Base-by-base conservation (phyloP, 768 basidiomycete genomes). In the Tremella yokohamensis region DNA sequence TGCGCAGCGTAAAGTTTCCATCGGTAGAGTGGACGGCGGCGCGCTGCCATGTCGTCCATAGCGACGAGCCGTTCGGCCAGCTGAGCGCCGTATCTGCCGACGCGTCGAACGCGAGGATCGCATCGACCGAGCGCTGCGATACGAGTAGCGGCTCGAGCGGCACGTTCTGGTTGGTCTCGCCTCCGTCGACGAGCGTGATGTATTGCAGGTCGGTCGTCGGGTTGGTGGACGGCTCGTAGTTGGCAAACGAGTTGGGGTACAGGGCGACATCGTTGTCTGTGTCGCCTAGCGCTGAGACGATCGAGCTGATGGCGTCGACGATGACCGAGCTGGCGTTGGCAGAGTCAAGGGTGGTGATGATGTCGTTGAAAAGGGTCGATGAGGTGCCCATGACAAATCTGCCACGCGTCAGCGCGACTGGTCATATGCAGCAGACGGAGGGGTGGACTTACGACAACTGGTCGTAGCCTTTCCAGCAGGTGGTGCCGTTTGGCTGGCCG, bases 391-490 rank as follows among this genome's bases (percentile, higher is more conserved):
- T 85, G 34, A 90, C 71, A 70, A 88, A 90, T 0, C 69, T 72
- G 44, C 13, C 38, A 4, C 26, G 20, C 38, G 40, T 37, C 50
- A 18, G 44, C 8, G 20, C 45, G 39, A n/a, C n/a, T n/a, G n/a
- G n/a, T n/a, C n/a, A n/a, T 44, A 48, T 20, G 39, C 20, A 22
- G 8, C 8, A 29, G 3, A n/a, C 9, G 6, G 20, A 6, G 15
- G 25, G 7, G 9, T 18, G 38, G 19, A 72, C 62, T 72, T 70
- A 60, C 76, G 82, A 72, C 87, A 70, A 26, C 56, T 73, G 86
- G 68, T 90, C 87, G 65, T 89, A 90, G 7, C 84, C 85, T 3
- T 81, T 82, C 12, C 85, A 84, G 72, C 90, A 93, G 0, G 82
- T 75, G 7, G 42, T 45, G 11, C 83, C 84, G 11, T 75, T 77